Base-by-base conservation (phyloP, 441 rosid species). In the Populus hybrid region DNA sequence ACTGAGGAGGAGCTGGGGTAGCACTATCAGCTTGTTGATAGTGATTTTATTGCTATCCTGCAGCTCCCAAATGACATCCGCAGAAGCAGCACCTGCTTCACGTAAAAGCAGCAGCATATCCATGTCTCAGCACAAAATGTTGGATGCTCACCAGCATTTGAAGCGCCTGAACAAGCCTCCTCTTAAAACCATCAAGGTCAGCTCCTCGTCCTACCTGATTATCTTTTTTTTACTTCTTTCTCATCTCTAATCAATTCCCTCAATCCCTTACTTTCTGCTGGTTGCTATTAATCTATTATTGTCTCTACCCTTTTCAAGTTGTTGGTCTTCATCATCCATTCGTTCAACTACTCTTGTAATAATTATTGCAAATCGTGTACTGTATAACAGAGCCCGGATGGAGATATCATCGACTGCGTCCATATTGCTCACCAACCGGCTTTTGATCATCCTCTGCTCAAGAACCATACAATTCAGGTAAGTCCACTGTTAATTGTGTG, bases 391-490 rank as follows among this genome's bases (percentile, higher is more conserved):
- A 94, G 97, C 70, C 92, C 91, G 64, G 97, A 91, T 87, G 98
- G 98, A 74, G 96, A 92, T 85, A 73, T 85, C 11, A 91, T 94
- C 38, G 98, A 92, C 77, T 94, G 96, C 79, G 83, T 94, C 79
- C 91, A 82, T 56, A 86, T 92, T 50, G 50, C 95, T 64, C 85
- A 90, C 69, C 97, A 94, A 71, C 93, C 93, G 20, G 98, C 97
- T 74, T 93, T 94, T 83, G 94, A 93, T 82, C 98, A 94, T 71
- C 94, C 98, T 71, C 88, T 76, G 77, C 91, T 94, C 74, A 91
- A 85, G 86, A 91, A 94, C 79, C 98, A 94, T 86, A 90, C 88
- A 81, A 91, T 94, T 80, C 95, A 91, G 95, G 98, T 29, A 29
- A 29, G 31, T 29, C 31, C 4, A 29, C 31, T 29, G 31, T 29